These are phyloP conservation scores for Cladosporium sp. DNA, from an alignment of 2,329 filamentous ascomycete species.

Conservation along the genomic window DNA sequence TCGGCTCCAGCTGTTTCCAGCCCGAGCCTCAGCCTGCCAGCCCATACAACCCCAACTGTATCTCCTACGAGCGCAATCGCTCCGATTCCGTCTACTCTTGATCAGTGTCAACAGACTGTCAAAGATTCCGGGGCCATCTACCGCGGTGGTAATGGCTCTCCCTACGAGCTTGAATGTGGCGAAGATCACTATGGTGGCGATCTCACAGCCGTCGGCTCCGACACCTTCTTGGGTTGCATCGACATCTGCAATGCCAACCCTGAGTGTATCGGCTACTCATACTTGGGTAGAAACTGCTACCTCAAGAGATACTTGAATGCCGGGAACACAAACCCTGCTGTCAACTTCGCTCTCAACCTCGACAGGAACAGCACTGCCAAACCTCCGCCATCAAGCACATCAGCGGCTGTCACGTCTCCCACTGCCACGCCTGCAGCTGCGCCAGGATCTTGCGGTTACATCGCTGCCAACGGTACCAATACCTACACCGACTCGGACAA, in stretches of 20 bases:
- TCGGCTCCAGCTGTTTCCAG: neutral
- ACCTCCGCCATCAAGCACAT: neutral
- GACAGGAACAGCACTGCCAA: slow-evolving; percentile 1
- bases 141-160: neutral
- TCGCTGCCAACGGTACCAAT: neutral
- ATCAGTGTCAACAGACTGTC: slow-evolving; percentile 4
- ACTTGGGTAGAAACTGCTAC: slow-evolving; percentile 25
- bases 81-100: neutral
- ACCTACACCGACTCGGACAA: slow-evolving; percentile 17
- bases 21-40: neutral
- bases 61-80: neutral
- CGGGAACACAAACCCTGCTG: neutral
- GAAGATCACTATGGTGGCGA: slow-evolving; percentile 22
- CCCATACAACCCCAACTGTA: neutral
- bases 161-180: slow-evolving; percentile 8
- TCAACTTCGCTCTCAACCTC: slow-evolving; percentile 9
- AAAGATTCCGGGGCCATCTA: neutral
- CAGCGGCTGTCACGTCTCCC: neutral
- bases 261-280: slow-evolving; percentile 26
- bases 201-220: slow-evolving; percentile 1
- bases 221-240: slow-evolving; percentile 19
- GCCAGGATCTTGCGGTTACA: slow-evolving; percentile 16
- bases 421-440: neutral
- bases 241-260: slow-evolving; percentile 23
- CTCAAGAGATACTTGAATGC: slow-evolving; percentile 21